Base-by-base conservation (phyloP, 2,329 filamentous ascomycete genomes). In the Sporothrix dimorphospora region DNA sequence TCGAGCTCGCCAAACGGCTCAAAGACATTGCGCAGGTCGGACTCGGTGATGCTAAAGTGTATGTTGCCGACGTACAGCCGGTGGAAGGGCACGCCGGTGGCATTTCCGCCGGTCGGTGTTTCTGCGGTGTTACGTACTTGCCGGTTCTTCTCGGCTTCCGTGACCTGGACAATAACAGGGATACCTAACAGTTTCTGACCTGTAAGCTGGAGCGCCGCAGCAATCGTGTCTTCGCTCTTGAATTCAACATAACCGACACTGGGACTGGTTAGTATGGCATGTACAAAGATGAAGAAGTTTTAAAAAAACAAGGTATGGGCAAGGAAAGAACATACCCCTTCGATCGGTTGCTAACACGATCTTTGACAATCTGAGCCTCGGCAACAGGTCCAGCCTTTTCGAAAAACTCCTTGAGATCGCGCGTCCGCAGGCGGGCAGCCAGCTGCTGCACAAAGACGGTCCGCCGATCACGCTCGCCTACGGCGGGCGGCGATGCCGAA, bases 171-270 rank as follows among this genome's bases (percentile, higher is more conserved):
- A 79, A 99, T 99, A 81, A 99, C 97, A 73, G 96, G 96, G 77
- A 99, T 98, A 87, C 94, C 94, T 91, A 97, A 87, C 83, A 99
- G 91, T 84, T 96, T 97, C 86, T 98, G 95, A 83, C 96, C 96
- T 82, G 96, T 99, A 86, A 99, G 94, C 85, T 97, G 93, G 81
- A 99, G 92, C 80, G 97, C 96, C 84, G 92, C 91, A 79, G 91
- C 87, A 78, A 99, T 95, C 77, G 94, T 97, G 78, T 97, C 94
- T 88, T 98, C 95, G 79, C 93, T 90, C 81, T 94, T 97, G 84
- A 99, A 99, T 86, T 99, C 96, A 85, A 99, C 97, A 80, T 99
- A 99, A 81, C 97, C 96, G 82, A 99, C 96, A 83, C 96, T 98
- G 77, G 9, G 65, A n/a, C n/a, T 65, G 61, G 72, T 76, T 67